These are phyloP conservation scores for Jaenimonas drosophilae DNA, from an alignment of 208 protist species.

Conservation along the genomic window DNA sequence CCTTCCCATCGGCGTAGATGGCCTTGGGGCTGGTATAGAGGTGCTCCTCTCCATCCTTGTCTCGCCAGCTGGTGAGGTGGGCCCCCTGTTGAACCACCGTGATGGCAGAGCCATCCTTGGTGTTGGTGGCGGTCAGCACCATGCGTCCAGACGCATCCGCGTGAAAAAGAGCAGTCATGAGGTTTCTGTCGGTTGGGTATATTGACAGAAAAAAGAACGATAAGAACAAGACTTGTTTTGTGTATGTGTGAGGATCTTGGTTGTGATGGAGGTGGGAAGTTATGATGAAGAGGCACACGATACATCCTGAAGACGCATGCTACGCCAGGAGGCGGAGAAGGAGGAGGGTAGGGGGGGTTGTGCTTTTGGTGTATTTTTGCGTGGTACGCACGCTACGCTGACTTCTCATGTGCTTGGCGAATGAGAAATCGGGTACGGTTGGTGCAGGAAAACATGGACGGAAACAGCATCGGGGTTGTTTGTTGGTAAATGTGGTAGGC, in stretches of 20 bases:
- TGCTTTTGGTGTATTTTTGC: too few species aligned
- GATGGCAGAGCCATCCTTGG: constrained; percentile 51
- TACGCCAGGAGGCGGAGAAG: too few species aligned
- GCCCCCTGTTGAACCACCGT: constrained; percentile 80
- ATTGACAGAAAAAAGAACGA: not conserved
- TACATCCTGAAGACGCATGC: too few species aligned
- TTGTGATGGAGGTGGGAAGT: too few species aligned
- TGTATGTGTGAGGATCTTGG: too few species aligned
- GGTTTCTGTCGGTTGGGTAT: not conserved
- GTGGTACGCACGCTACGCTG: not conserved
- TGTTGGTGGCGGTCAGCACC: constrained; percentile 5
- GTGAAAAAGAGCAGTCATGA: not conserved
- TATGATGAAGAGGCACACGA: too few species aligned
- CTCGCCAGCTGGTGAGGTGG: constrained; percentile 77
- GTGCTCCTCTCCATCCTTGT: constrained; percentile 35
- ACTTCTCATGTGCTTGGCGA: not conserved
- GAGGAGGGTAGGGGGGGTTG: too few species aligned
- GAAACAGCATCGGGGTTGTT: constrained; percentile 69
- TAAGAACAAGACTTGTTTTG: constrained; percentile 1
- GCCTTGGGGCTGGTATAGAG: constrained; percentile 78
- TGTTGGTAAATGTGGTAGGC: constrained; percentile 52
- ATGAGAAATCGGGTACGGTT: constrained; percentile 19
- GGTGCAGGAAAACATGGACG: constrained; percentile 35
- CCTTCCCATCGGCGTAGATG: constrained; percentile 47
- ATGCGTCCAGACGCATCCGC: not conserved